Conservation (phyloP, 1,284 basidiomycete species). For the Coniophora puteana region DNA sequence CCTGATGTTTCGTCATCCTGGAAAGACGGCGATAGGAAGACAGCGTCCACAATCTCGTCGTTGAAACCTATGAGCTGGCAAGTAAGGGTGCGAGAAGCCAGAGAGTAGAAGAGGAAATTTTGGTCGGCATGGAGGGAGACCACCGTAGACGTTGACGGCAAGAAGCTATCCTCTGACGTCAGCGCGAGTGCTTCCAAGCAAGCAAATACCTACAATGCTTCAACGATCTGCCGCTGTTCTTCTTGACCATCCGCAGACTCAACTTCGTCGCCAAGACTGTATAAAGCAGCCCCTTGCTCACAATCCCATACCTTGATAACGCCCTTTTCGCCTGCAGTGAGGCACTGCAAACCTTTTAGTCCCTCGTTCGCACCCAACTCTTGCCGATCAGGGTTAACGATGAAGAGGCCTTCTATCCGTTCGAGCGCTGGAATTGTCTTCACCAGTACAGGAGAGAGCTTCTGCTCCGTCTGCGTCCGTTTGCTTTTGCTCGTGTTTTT, state of each 20-base stretch:
- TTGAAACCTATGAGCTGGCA: conserved; percentile 97
- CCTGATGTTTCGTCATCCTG: conserved; percentile 2
- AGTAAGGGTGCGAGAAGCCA: conserved; percentile 56
- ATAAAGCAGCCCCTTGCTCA: conserved; percentile 58
- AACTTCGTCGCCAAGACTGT: conserved; percentile 54
- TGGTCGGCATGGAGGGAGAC: conserved; percentile 95
- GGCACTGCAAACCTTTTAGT: conserved; percentile 52
- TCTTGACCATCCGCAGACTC: conserved; percentile 57
- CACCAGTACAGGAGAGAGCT: conserved; percentile 50
- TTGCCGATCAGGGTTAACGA: conserved; percentile 52
- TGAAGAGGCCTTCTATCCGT: conserved; percentile 82
- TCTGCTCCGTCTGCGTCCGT: conserved; percentile 19
- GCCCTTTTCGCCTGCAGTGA: conserved; percentile 89
- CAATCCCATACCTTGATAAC: conserved; percentile 83
- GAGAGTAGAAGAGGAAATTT: conserved; percentile 88
- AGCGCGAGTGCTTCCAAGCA: conserved; percentile 14
- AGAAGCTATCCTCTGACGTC: conserved; percentile 49
- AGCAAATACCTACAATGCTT: conserved; percentile 56
- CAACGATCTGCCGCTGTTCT: conserved; percentile 73
- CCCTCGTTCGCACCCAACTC: conserved; percentile 15
- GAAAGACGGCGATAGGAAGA: conserved; percentile 60
- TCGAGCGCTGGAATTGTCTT: conserved; percentile 87
- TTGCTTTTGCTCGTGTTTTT: conserved; percentile 54
- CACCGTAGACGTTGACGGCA: conserved; percentile 60
- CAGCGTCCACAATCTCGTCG: conserved; percentile 93